Evolutionary conservation across 345 rosid species (phyloP).

Genomic region (Crucihimalaya himalaica): DNA sequence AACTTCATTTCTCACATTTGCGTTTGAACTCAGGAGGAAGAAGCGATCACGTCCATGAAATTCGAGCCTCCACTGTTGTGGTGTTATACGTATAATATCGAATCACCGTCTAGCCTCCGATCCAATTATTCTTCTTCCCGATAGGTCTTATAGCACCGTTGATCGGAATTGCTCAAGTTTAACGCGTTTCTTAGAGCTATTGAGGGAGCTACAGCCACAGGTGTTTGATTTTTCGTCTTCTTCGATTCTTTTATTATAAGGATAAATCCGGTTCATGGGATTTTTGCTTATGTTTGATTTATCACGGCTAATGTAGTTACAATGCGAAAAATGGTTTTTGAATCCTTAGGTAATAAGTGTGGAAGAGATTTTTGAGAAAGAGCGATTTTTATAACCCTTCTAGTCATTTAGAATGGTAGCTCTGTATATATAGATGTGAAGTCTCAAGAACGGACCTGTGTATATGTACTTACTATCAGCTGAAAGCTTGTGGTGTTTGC

Average conservation of each 20-base stretch:
- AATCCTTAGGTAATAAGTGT: background rate
- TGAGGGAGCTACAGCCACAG: conserved; percentile 16
- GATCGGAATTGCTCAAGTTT: background rate
- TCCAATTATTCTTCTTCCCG: background rate
- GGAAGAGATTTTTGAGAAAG: background rate
- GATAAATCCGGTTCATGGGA: background rate
- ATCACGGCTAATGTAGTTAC: background rate
- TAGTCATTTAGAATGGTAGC: background rate
- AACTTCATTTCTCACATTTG: conserved; percentile 7
- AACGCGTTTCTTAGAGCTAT: background rate
- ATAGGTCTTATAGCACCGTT: background rate
- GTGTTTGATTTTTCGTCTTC: background rate
- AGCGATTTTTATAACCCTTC: background rate
- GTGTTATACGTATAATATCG: background rate
- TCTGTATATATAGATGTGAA: background rate
- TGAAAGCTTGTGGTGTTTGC: conserved; percentile 15
- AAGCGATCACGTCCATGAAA: conserved; percentile 14
- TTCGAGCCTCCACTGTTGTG: conserved; percentile 13
- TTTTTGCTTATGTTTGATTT: background rate
- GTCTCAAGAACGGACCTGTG: background rate
- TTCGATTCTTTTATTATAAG: background rate
- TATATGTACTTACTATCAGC: background rate
- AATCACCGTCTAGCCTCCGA: background rate
- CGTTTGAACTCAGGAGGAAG: conserved; percentile 24
- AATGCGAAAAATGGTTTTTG: conserved; percentile 5